Evolutionary conservation across 352 stramenopile species (phyloP).

Genomic region (Globisporangium uncinulatum): DNA sequence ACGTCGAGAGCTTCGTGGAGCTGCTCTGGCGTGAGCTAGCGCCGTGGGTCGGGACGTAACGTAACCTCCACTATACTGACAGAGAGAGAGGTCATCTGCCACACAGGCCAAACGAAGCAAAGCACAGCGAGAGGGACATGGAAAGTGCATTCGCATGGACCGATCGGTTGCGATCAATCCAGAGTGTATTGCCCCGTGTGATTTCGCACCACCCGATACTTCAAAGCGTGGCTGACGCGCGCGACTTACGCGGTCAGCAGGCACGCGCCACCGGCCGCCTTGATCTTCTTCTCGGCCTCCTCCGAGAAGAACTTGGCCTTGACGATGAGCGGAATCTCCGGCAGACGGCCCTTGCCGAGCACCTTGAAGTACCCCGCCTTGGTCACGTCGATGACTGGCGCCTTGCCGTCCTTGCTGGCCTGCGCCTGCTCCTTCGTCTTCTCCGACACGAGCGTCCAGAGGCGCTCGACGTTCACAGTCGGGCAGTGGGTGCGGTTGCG

Average conservation of each 20-base stretch:
- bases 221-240: constrained; percentile 20
- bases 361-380: constrained; percentile 99
- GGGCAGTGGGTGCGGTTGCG: constrained; percentile 96
- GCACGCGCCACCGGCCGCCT: constrained; percentile 97
- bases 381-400: constrained; percentile 98
- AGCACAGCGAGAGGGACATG: not conserved
- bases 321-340: constrained; percentile 97
- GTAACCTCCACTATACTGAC: no score
- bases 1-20: not conserved
- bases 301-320: constrained; percentile 99
- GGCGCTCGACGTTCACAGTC: constrained; percentile 98
- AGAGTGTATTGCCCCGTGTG: constrained; percentile 70
- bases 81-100: not conserved
- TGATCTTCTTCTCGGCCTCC: constrained; percentile 99
- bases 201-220: constrained; percentile 68
- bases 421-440: constrained; percentile 97
- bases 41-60: not conserved
- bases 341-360: constrained; percentile 98
- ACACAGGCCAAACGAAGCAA: not conserved
- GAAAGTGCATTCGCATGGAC: constrained; percentile 7
- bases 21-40: constrained; percentile 2
- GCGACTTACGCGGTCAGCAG: constrained; percentile 95
- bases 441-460: constrained; percentile 98
- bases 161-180: constrained; percentile 20
- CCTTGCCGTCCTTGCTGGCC: constrained; percentile 93